Base-by-base conservation (phyloP, 768 basidiomycete genomes). In the Mycena galopus region DNA sequence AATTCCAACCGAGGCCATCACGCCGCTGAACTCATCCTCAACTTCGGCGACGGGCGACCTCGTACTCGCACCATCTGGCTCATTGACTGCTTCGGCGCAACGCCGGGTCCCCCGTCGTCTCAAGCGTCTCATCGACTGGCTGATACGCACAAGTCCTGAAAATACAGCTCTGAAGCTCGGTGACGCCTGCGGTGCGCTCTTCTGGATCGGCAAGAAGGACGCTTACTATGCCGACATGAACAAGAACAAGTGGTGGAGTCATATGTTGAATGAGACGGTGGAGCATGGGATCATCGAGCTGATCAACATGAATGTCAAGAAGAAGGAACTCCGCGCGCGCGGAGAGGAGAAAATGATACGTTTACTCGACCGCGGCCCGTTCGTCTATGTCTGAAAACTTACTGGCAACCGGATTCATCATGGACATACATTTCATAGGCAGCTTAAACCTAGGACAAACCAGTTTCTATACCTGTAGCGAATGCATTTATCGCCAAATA, bases 331-430 rank as follows among this genome's bases (percentile, higher is more conserved):
- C 25, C 30, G 35, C 39, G 68, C 61, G 42, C 35, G 51, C 61
- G 61, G 68, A 29, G 61, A 57, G 61, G 56, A 12, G 33, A 71
- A 65, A 60, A 58, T 65, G 69, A 64, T 71, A 50, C 35, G 35
- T 2, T 39, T 71, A 33, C 62, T 71, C 4, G 8, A 58, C 42
- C 68, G n/a, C 12, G 61, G 68, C 5, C 68, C 68, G 42, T 57
- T 63, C 8, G 16, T 64, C 25, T 69, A 69, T 21, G 68, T 14
- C 35, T 37, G n/a, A n/a, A n/a, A n/a, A n/a, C n/a, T n/a, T n/a
- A n/a, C n/a, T n/a, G n/a, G n/a, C n/a, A n/a, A n/a, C n/a, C n/a
- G n/a, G n/a, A n/a, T n/a, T n/a, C n/a, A n/a, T n/a, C n/a, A n/a
- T n/a, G n/a, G n/a, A n/a, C n/a, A n/a, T n/a, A n/a, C n/a, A n/a